Base-by-base conservation (phyloP, 169 alveolate species). In the Blepharisma undulans region DNA sequence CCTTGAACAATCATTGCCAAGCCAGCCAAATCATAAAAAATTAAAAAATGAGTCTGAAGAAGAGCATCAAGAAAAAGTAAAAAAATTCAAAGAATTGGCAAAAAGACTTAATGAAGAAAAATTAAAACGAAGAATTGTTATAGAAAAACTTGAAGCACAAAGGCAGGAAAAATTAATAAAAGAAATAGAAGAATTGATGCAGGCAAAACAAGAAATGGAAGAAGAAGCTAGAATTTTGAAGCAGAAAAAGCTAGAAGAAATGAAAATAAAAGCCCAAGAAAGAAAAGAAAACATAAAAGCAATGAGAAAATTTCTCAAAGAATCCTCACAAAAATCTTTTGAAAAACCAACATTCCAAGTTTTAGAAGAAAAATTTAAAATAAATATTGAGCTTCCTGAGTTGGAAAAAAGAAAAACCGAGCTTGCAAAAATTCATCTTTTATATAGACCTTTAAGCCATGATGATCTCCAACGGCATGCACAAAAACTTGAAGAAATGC, bases 371-470 rank as follows among this genome's bases (percentile, higher is more conserved):
- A 82, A 59, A 21, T 82, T 18, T 59, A 36, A 82, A 82, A 22
- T 6, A 7, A 14, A 82, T 8, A 48, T 82, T 30, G 72, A 36
- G 36, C 7, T 82, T 14, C 89, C 89, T 36, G 89, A 82, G 60
- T n/a, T 82, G 6, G 89, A 82, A 82, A 82, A 74, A 82, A 8
- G 89, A 6, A 82, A 82, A 59, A 74, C 14, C 5, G 89, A 82
- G 36, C 77, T 82, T 6, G 77, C 72, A 8, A 82, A 59, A 59
- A 82, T 21, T 48, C 78, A 32, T 18, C 27, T 21, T 10, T 21
- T 59, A n/a, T n/a, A n/a, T n/a, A n/a, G n/a, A 76, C 29, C 81
- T 84, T 18, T 19, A 10, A 60, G 18, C 16, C 8, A 60, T 19
- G 81, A 60, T 59, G 81, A 84, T 10, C 14, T 84, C 22, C 18